These are phyloP conservation scores for Lachnellula suecica DNA, from an alignment of 2,329 filamentous ascomycete genomes.

Conservation along the genomic window DNA sequence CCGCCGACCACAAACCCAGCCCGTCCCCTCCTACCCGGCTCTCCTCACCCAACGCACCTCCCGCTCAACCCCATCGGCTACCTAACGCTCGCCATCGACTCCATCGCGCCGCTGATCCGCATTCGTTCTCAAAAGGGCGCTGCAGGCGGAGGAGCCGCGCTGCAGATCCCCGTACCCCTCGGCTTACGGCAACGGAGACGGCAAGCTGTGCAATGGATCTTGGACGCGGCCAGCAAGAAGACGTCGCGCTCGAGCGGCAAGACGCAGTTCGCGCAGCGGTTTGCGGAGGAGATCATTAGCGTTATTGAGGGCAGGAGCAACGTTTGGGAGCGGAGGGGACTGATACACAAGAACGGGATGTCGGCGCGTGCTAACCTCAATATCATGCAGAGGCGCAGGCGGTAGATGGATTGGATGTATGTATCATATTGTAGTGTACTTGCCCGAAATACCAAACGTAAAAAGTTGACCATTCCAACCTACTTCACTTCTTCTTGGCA, in stretches of 20 bases:
- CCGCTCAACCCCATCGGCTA: constrained; percentile 89
- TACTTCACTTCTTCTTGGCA: too few relatives aligned
- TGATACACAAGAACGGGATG: constrained; percentile 79
- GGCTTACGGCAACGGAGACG: constrained; percentile 72
- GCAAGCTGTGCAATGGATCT: constrained; percentile 82
- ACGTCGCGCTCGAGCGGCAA: constrained; percentile 69
- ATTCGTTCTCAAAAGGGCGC: constrained; percentile 74
- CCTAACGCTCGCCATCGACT: constrained; percentile 87
- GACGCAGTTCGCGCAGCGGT: constrained; percentile 70
- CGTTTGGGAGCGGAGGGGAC: constrained; percentile 80
- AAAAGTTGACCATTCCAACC: not conserved
- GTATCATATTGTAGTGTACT: constrained; percentile 22
- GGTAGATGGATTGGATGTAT: not conserved
- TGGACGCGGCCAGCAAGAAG: constrained; percentile 79
- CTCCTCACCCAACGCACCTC: constrained; percentile 74
- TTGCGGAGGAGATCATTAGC: constrained; percentile 83
- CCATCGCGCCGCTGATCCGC: constrained; percentile 82
- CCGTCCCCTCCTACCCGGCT: constrained; percentile 71
- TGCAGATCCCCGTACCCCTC: constrained; percentile 81
- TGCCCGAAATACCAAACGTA: constrained; percentile 1
- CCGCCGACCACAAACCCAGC: constrained; percentile 73
- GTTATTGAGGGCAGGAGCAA: constrained; percentile 83
- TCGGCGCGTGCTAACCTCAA: constrained; percentile 72
- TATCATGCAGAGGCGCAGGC: constrained; percentile 37
- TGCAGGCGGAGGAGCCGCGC: constrained; percentile 79